phyloP scores from a whole-genome alignment of 805 yeast species.

The Candida krabiensis region DNA sequence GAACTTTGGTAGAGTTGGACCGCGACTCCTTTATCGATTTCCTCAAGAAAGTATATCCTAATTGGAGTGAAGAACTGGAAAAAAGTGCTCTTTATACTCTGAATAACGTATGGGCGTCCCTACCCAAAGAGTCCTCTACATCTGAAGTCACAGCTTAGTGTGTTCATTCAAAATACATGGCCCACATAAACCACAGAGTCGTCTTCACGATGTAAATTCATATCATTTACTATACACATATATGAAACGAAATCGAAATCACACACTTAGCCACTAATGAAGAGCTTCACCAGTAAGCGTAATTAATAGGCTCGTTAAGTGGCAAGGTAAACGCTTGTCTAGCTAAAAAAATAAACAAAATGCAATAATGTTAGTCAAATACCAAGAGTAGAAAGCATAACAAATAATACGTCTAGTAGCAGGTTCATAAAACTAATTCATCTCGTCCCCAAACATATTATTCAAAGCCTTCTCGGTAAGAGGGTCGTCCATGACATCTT shows the following conservation, averaged over 20 bases:
- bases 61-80: slow-evolving; percentile 31
- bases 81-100: slow-evolving; percentile 28
- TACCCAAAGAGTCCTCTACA: slow-evolving; percentile 2
- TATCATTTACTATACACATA: neutral
- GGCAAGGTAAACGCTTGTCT: too few relatives aligned
- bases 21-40: slow-evolving; percentile 25
- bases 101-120: slow-evolving; percentile 19
- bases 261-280: too few relatives aligned
- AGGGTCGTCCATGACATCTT: slow-evolving; percentile 71
- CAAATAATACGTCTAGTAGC: neutral
- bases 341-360: too few relatives aligned
- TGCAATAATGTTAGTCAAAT: too few relatives aligned
- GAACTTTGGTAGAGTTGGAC: slow-evolving; percentile 28
- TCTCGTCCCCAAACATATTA: slow-evolving; percentile 51
- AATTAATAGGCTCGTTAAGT: too few relatives aligned
- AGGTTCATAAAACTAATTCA: slow-evolving; percentile 2
- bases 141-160: neutral
- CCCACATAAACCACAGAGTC: neutral
- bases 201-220: too few relatives aligned
- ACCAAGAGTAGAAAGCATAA: too few relatives aligned
- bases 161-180: neutral
- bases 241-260: too few relatives aligned
- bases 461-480: slow-evolving; percentile 65
- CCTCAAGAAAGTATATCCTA: slow-evolving; percentile 25
- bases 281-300: too few relatives aligned